Evolutionary conservation across 1,284 basidiomycete genomes (phyloP).

Genomic region (Trichosporon asahii): DNA sequence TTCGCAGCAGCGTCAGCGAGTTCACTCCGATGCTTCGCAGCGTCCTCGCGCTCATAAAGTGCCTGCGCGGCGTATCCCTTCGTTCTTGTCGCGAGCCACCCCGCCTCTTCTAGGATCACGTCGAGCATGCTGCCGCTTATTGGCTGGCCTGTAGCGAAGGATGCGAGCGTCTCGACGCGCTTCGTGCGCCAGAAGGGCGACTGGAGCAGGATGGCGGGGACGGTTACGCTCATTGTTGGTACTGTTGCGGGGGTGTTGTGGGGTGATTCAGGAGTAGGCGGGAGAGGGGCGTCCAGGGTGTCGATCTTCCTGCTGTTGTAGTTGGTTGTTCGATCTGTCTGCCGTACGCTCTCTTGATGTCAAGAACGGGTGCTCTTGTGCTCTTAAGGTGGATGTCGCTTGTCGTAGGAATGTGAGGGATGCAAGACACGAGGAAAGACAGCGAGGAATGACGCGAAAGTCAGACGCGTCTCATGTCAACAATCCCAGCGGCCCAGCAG

Average conservation of each 20-base stretch:
- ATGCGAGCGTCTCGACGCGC: neutral
- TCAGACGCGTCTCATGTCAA: neutral
- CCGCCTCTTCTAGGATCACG: neutral
- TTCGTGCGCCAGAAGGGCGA: neutral
- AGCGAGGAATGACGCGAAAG: neutral
- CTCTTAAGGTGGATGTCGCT: neutral
- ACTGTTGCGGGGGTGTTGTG: no score
- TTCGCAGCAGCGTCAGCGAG: neutral
- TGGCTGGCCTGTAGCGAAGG: neutral
- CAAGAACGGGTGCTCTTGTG: no score
- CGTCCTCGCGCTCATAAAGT: neutral
- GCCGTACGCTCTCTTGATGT: no score
- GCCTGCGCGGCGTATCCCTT: neutral
- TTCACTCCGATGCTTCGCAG: neutral
- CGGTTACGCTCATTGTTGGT: neutral
- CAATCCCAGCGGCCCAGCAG: no score
- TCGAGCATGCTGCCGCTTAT: neutral
- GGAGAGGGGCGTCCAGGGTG: no score
- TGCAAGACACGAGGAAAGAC: neutral
- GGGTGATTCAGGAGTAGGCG: no score
- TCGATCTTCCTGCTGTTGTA: no score
- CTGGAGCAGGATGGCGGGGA: neutral
- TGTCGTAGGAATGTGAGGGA: neutral
- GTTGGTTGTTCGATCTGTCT: no score
- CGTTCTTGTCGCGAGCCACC: neutral